A percentile compares a stretch with the other conserved stretches of the same genome.
Evolutionary conservation across 257 asterid species (phyloP).

Genomic region (Plantago ovata): DNA sequence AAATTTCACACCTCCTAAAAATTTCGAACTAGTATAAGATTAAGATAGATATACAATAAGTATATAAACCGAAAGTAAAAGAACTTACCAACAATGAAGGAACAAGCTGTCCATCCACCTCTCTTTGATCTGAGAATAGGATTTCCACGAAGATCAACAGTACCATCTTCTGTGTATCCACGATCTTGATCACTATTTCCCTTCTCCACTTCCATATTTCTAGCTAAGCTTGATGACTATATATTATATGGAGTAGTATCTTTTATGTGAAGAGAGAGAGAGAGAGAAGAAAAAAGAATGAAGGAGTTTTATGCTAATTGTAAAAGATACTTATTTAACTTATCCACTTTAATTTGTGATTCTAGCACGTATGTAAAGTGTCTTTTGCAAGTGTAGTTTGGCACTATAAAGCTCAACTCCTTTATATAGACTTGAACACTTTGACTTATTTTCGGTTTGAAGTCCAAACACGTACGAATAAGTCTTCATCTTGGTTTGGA

Average conservation of each 20-base stretch:
- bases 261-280: background rate
- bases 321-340: too few relatives aligned
- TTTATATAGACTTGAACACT: background rate
- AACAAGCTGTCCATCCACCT: conserved; percentile 95
- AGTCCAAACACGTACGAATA: too few relatives aligned
- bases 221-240: too few relatives aligned
- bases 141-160: conserved; percentile 74
- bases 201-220: conserved; percentile 34
- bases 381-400: background rate
- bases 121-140: conserved; percentile 68
- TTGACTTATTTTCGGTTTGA: background rate
- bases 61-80: background rate
- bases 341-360: background rate
- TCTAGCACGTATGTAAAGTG: too few relatives aligned
- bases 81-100: conserved; percentile 70
- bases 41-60: background rate
- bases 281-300: too few relatives aligned
- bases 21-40: background rate
- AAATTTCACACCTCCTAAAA: too few relatives aligned
- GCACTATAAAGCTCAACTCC: background rate
- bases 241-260: too few relatives aligned
- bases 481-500: too few relatives aligned
- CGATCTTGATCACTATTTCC: conserved; percentile 14
- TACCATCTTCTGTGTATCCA: conserved; percentile 72
- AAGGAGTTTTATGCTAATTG: background rate